These are phyloP conservation scores for Clitocybe nebularis DNA, from an alignment of 1,284 basidiomycete genomes.

Conservation along the genomic window DNA sequence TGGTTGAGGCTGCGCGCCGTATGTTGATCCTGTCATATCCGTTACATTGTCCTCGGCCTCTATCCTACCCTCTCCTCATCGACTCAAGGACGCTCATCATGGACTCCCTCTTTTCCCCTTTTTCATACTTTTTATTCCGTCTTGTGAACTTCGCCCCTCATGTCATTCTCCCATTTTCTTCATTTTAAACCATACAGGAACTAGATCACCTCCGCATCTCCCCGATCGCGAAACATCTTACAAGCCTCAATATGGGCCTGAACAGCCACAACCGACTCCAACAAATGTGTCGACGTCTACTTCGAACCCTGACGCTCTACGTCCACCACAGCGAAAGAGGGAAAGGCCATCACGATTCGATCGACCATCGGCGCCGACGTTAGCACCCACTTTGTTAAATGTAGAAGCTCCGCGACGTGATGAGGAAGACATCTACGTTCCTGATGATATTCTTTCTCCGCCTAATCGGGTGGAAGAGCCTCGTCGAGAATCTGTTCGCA, in stretches of 20 bases:
- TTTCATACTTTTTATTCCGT: constrained; percentile 22
- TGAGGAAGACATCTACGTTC: constrained; percentile 21
- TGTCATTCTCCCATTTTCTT: constrained; percentile 28
- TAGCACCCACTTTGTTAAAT: constrained; percentile 2
- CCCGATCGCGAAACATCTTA: constrained; percentile 15
- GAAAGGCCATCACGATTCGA: constrained; percentile 30
- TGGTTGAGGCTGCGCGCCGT: constrained; percentile 39
- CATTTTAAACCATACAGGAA: constrained; percentile 43
- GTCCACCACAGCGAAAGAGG: constrained; percentile 14
- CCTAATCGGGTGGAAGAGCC: constrained; percentile 9
- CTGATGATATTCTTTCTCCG: constrained; percentile 16
- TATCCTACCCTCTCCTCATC: constrained; percentile 42
- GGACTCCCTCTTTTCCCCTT: constrained; percentile 33
- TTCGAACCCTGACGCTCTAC: constrained; percentile 1
- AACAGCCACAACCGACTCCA: constrained; percentile 13
- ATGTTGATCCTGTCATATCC: constrained; percentile 27
- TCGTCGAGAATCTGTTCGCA: constrained; percentile 8
- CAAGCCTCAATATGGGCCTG: constrained; percentile 13
- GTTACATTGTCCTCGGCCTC: constrained; percentile 26
- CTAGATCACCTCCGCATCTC: constrained; percentile 35
- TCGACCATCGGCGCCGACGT: constrained; percentile 16
- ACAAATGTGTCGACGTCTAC: constrained; percentile 2
- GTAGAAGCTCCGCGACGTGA: constrained; percentile 4
- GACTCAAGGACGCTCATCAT: constrained; percentile 55
- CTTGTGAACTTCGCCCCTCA: constrained; percentile 23